A percentile compares a stretch with the other conserved stretches of the same genome.
Evolutionary conservation across 2,329 filamentous ascomycete species (phyloP).

Genomic region (Paraphoma chrysanthemicola): DNA sequence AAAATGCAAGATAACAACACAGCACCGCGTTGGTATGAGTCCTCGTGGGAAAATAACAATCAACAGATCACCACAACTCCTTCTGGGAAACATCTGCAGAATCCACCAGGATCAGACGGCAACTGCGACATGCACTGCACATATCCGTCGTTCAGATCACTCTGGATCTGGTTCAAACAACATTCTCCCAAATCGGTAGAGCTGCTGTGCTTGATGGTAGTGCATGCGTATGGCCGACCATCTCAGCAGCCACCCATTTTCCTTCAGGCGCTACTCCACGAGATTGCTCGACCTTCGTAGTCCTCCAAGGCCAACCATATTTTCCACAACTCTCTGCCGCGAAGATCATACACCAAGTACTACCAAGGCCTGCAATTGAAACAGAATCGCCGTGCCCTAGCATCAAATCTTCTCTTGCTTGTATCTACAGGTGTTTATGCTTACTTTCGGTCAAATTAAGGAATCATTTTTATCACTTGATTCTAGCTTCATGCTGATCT

Average conservation of each 20-base stretch:
- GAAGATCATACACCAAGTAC: no score
- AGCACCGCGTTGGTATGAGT: neutral
- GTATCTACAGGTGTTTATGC: no score
- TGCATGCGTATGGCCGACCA: neutral
- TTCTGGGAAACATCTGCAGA: neutral
- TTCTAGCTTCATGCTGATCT: no score
- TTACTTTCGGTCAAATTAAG: no score
- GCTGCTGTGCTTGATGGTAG: neutral
- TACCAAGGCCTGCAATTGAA: no score
- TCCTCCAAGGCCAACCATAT: no score
- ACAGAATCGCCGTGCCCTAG: no score
- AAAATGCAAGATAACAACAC: conserved; percentile 1
- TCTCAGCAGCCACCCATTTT: neutral
- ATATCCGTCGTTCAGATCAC: neutral
- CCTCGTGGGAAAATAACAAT: conserved; percentile 2
- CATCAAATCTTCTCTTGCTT: no score
- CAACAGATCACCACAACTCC: neutral
- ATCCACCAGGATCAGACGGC: neutral
- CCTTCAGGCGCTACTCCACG: no score
- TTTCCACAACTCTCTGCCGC: no score
- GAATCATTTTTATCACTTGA: no score
- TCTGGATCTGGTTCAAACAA: neutral
- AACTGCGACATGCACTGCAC: neutral
- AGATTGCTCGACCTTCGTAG: no score
- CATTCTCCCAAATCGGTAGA: neutral